These are phyloP conservation scores for Rhynchospora breviuscula DNA, from an alignment of 176 grass and related monocot species.

Conservation along the genomic window DNA sequence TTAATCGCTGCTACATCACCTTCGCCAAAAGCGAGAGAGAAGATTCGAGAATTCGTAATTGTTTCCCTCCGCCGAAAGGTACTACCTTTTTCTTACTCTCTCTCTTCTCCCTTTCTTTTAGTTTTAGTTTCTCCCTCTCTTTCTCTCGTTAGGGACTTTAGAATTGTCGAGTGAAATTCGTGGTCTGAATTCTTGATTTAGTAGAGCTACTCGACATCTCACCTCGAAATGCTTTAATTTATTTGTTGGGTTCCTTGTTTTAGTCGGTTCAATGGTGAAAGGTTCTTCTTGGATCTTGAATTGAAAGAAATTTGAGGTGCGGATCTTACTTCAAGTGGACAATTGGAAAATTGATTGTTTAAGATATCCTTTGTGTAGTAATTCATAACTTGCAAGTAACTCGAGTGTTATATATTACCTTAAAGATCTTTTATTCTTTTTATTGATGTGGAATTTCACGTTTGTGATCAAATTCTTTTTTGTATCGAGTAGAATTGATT, in stretches of 20 bases:
- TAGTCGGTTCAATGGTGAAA: background rate
- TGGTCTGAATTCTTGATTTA: background rate
- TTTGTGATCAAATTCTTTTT: background rate
- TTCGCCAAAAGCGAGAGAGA: background rate
- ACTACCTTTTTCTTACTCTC: background rate
- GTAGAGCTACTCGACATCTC: background rate
- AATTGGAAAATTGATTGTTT: background rate
- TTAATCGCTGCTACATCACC: background rate
- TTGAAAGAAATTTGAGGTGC: background rate
- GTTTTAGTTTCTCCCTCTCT: background rate
- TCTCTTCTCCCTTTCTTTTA: background rate
- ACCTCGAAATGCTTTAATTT: background rate
- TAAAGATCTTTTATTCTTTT: background rate
- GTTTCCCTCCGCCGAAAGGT: conserved; percentile 8
- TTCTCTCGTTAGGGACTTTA: background rate
- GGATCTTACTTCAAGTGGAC: background rate
- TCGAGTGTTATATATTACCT: background rate
- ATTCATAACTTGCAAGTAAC: background rate
- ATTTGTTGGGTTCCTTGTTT: background rate
- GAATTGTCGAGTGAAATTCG: background rate
- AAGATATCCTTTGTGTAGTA: background rate
- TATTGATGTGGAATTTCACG: background rate
- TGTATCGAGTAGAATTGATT: background rate
- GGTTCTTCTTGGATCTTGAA: background rate
- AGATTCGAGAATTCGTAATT: background rate